Conservation (phyloP, 1,284 basidiomycete species). For the Heterobasidion annosum region DNA sequence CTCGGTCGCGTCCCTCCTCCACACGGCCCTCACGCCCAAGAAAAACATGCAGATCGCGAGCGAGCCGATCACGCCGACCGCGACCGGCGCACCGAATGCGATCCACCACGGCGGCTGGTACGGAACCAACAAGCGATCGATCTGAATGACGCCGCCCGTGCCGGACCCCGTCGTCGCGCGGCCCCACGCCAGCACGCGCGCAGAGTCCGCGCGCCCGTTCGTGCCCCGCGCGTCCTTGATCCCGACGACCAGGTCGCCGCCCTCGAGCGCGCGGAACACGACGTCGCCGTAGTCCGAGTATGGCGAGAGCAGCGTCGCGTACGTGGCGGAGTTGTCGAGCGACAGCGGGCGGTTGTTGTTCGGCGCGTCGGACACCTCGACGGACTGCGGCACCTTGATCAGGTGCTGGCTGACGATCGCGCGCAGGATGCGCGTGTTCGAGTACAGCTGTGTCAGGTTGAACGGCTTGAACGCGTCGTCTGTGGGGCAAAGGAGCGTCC, state of each 20-base stretch:
- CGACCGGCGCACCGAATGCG: slow-evolving; percentile 54
- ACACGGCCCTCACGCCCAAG: slow-evolving; percentile 53
- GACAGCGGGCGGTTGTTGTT: slow-evolving; percentile 65
- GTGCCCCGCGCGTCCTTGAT: slow-evolving; percentile 83
- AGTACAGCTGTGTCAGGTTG: slow-evolving; percentile 76
- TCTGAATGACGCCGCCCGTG: slow-evolving; percentile 80
- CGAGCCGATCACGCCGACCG: slow-evolving; percentile 49
- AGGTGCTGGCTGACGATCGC: slow-evolving; percentile 85
- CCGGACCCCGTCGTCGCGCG: slow-evolving; percentile 60
- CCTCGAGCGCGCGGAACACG: slow-evolving; percentile 59
- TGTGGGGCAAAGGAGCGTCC: slow-evolving; percentile 85
- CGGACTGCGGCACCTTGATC: slow-evolving; percentile 41
- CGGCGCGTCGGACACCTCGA: slow-evolving; percentile 25
- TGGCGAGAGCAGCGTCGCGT: slow-evolving; percentile 63
- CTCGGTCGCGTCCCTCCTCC: slow-evolving; percentile 66
- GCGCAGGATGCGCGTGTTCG: slow-evolving; percentile 50
- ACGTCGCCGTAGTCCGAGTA: slow-evolving; percentile 70
- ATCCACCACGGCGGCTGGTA: slow-evolving; percentile 82
- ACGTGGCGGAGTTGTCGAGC: slow-evolving; percentile 63
- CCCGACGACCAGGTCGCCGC: slow-evolving; percentile 66
- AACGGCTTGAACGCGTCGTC: slow-evolving; percentile 89
- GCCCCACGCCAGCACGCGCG: slow-evolving; percentile 74
- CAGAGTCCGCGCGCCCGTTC: slow-evolving; percentile 64
- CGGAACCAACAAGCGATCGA: slow-evolving; percentile 79
- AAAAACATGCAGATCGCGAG: slow-evolving; percentile 62